Percentiles rank a stretch among this genome's conserved stretches.
phyloP scores from a whole-genome alignment of 1,139 yeast genomes.

The Taphrina deformans region DNA sequence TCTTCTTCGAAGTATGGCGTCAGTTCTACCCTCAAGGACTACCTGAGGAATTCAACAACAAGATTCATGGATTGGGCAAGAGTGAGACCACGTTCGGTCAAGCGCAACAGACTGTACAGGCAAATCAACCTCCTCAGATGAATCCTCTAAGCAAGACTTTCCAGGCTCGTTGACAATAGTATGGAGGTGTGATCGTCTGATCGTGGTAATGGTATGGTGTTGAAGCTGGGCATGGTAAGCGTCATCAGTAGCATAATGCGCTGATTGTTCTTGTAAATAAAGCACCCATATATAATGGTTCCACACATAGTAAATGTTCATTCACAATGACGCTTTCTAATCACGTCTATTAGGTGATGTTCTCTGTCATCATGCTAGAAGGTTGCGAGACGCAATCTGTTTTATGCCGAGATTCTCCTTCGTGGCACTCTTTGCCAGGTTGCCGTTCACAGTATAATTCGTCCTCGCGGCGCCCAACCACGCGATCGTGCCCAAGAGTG shows the following conservation, averaged over 20 bases:
- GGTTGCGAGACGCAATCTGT: neutral
- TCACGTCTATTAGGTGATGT: no score
- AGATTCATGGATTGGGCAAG: conserved; percentile 31
- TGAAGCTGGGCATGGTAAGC: neutral
- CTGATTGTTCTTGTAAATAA: conserved; percentile 1
- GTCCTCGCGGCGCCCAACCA: conserved; percentile 40
- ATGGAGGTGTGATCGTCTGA: neutral
- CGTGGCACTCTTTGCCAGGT: neutral
- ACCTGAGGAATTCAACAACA: conserved; percentile 25
- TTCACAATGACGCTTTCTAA: no score
- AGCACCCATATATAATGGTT: neutral
- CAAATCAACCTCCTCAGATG: conserved; percentile 10
- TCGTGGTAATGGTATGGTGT: no score
- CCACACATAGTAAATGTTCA: neutral
- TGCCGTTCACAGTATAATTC: conserved; percentile 10
- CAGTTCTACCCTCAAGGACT: conserved; percentile 42
- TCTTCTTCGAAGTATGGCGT: conserved; percentile 55
- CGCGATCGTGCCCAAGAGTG: conserved; percentile 39
- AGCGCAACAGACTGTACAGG: neutral
- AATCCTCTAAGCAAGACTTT: conserved; percentile 22
- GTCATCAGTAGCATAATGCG: neutral
- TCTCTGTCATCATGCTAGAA: neutral
- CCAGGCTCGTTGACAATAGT: neutral
- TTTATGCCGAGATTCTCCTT: neutral
- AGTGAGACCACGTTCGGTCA: conserved; percentile 2